Conservation (phyloP, 345 rosid species). For the Salix exigua region DNA sequence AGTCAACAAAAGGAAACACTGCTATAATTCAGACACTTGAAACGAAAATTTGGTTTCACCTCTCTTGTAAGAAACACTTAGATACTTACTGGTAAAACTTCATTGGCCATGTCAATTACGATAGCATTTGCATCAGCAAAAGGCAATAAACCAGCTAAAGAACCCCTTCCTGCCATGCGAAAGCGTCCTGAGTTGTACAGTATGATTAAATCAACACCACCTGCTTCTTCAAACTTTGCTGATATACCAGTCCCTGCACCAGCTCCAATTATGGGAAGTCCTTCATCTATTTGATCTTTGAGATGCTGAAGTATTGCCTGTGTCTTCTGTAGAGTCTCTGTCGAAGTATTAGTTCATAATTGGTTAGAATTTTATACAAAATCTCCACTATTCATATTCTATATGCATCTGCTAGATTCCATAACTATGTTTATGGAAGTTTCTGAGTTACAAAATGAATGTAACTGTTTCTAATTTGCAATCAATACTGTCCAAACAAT, state of each 20-base stretch:
- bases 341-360: slow-evolving; percentile 12
- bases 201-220: slow-evolving; percentile 86
- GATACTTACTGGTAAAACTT: slow-evolving; percentile 80
- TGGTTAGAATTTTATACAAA: slow-evolving; percentile 9
- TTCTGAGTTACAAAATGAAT: neutral
- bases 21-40: neutral
- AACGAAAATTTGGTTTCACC: neutral
- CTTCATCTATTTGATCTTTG: slow-evolving; percentile 60
- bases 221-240: slow-evolving; percentile 97
- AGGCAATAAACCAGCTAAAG: slow-evolving; percentile 85
- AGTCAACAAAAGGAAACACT: too few relatives aligned
- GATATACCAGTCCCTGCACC: slow-evolving; percentile 99
- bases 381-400: neutral
- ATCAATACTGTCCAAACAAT: neutral
- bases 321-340: slow-evolving; percentile 80
- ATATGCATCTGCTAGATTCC: neutral
- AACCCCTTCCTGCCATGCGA: slow-evolving; percentile 98
- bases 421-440: neutral
- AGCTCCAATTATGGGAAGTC: slow-evolving; percentile 84
- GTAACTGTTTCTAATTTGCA: neutral
- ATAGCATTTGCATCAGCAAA: slow-evolving; percentile 93
- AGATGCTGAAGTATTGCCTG: slow-evolving; percentile 56
- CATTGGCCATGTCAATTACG: slow-evolving; percentile 91
- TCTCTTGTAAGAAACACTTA: neutral
- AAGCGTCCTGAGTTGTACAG: slow-evolving; percentile 93